A percentile compares a stretch with the other conserved stretches of the same genome.
Evolutionary conservation across 768 basidiomycete species (phyloP).

Genomic region (Leccinum incarnatum): DNA sequence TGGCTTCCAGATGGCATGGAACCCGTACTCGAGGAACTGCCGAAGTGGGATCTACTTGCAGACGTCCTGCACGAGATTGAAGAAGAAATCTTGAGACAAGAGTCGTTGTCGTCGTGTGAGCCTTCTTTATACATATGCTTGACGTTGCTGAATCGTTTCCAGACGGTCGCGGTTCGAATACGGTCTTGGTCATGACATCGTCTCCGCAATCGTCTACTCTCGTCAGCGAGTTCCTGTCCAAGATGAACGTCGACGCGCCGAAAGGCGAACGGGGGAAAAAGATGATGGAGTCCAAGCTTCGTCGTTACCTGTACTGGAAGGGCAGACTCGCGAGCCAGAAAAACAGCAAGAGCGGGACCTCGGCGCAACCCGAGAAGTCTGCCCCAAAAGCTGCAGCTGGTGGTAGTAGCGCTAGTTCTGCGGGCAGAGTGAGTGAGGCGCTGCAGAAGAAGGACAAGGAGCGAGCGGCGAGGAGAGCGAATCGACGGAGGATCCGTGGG

Average conservation of each 20-base stretch:
- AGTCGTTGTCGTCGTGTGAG: slow-evolving; percentile 35
- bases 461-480: slow-evolving; percentile 54
- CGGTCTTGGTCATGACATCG: slow-evolving; percentile 84
- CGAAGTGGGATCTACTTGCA: slow-evolving; percentile 86
- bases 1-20: slow-evolving; percentile 81
- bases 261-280: slow-evolving; percentile 61
- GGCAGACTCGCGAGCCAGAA: slow-evolving; percentile 38
- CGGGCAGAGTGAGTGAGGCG: slow-evolving; percentile 60
- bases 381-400: slow-evolving; percentile 12
- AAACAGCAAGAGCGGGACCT: slow-evolving; percentile 7
- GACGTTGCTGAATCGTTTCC: background rate
- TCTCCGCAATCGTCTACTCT: slow-evolving; percentile 72
- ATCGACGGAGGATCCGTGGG: slow-evolving; percentile 73
- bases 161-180: slow-evolving; percentile 58
- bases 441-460: slow-evolving; percentile 75
- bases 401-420: slow-evolving; percentile 5
- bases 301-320: slow-evolving; percentile 82
- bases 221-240: slow-evolving; percentile 74
- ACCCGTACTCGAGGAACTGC: slow-evolving; percentile 88
- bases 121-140: background rate
- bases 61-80: slow-evolving; percentile 90
- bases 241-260: slow-evolving; percentile 53
- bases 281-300: slow-evolving; percentile 78
- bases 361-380: background rate
- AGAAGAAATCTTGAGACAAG: slow-evolving; percentile 69